These are phyloP conservation scores for Alloteropsis angusta DNA, from an alignment of 202 grass and related monocot species.

Conservation along the genomic window DNA sequence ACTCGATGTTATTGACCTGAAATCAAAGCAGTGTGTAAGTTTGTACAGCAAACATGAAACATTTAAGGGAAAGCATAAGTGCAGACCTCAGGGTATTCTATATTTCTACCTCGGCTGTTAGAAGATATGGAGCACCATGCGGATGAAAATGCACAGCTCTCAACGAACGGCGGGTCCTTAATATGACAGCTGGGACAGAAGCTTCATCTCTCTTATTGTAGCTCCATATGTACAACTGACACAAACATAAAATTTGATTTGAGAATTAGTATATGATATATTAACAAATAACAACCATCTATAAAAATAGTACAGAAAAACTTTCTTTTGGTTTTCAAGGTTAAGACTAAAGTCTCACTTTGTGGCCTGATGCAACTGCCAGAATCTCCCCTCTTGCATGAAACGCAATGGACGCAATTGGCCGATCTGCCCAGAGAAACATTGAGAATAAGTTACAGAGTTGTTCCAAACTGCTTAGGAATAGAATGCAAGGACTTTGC, in stretches of 20 bases:
- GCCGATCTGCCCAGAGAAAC: conserved; percentile 55
- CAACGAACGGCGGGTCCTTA: conserved; percentile 87
- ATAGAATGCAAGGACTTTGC: conserved; percentile 18
- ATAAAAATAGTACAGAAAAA: conserved; percentile 23
- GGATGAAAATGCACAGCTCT: conserved; percentile 99
- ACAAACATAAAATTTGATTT: conserved; percentile 22
- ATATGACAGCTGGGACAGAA: conserved; percentile 55
- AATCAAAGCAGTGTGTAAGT: conserved; percentile 36
- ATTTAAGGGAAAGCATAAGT: conserved; percentile 22
- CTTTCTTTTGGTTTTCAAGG: conserved; percentile 6
- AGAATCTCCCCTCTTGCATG: conserved; percentile 90
- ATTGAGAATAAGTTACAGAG: conserved; percentile 16
- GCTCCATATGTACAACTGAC: conserved; percentile 93
- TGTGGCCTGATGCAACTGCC: conserved; percentile 98
- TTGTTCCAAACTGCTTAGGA: conserved; percentile 8
- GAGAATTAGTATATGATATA: conserved; percentile 1
- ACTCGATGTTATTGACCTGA: conserved; percentile 97
- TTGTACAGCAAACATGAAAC: conserved; percentile 5
- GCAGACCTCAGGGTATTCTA: conserved; percentile 21
- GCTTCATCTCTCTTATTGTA: conserved; percentile 71
- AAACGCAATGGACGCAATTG: conserved; percentile 97
- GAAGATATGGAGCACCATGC: conserved; percentile 77
- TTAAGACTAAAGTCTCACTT: conserved; percentile 44
- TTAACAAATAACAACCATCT: conserved; percentile 1
- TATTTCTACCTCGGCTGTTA: conserved; percentile 90